Evolutionary conservation across 345 rosid genomes (phyloP).

Genomic region (Laguncularia racemosa): DNA sequence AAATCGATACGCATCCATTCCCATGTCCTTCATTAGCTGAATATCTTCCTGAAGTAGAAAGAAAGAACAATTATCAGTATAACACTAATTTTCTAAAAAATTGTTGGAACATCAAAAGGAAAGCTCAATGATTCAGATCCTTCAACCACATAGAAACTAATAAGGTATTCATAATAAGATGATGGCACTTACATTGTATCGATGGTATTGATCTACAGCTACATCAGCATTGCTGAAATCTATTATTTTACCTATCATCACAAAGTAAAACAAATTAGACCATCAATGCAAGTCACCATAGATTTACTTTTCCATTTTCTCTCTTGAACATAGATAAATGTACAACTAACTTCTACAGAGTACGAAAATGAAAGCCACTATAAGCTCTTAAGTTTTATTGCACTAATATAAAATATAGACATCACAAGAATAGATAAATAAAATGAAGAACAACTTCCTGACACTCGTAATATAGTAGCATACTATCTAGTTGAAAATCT

Average conservation of each 20-base stretch:
- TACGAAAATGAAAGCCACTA: no score
- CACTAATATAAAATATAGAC: no score
- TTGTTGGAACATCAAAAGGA: not conserved
- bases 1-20: slow-evolving; percentile 87
- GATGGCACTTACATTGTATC: slow-evolving; percentile 38
- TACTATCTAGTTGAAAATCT: no score
- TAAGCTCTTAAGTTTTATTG: no score
- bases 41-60: slow-evolving; percentile 63
- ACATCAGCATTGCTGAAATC: slow-evolving; percentile 86
- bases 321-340: not conserved
- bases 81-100: not conserved
- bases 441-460: no score
- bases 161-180: not conserved
- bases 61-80: not conserved
- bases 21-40: slow-evolving; percentile 87
- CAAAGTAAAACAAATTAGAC: not conserved
- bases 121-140: not conserved
- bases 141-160: not conserved
- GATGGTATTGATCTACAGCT: slow-evolving; percentile 86
- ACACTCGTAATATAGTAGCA: no score
- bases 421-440: no score
- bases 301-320: not conserved
- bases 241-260: slow-evolving; percentile 52
- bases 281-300: not conserved
- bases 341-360: not conserved